phyloP scores from a whole-genome alignment of 306 rosid species.

The Dryas drummondii region DNA sequence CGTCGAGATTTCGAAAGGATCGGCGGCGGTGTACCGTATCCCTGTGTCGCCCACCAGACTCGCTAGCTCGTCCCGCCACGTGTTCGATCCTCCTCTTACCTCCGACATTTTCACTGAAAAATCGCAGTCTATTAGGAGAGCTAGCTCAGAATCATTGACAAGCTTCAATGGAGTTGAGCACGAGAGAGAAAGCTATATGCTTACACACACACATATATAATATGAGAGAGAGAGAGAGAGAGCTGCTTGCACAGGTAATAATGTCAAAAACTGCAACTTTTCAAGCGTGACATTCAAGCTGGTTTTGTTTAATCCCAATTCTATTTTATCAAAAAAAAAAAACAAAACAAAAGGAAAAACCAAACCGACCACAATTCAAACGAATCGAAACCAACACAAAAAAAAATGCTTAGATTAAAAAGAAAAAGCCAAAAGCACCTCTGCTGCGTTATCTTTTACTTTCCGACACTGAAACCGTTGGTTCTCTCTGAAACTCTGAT shows the following conservation, averaged over 20 bases:
- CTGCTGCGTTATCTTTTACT: constrained; percentile 28
- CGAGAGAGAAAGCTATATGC: background rate
- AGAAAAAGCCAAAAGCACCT: constrained; percentile 26
- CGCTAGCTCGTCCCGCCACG: constrained; percentile 69
- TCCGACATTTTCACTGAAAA: constrained; percentile 55
- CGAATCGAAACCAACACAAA: constrained; percentile 24
- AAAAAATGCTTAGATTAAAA: constrained; percentile 12
- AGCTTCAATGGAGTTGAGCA: constrained; percentile 10
- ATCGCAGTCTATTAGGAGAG: constrained; percentile 7
- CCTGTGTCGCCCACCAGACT: constrained; percentile 56
- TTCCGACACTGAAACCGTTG: constrained; percentile 34
- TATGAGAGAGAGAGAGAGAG: constrained; percentile 15
- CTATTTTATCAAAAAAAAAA: background rate
- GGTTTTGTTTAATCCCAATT: constrained; percentile 23
- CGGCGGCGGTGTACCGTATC: constrained; percentile 39
- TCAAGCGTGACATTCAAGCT: constrained; percentile 62
- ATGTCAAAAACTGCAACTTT: constrained; percentile 33
- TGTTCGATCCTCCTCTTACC: constrained; percentile 44
- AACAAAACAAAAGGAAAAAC: constrained; percentile 1
- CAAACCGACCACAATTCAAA: constrained; percentile 49
- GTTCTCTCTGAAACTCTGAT: constrained; percentile 12
- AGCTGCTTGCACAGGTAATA: constrained; percentile 16
- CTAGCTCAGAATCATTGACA: background rate
- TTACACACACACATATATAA: background rate
- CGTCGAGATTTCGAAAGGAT: constrained; percentile 40